Evolutionary conservation across 2,329 filamentous ascomycete genomes (phyloP).

Genomic region (Clonostachys sp.): DNA sequence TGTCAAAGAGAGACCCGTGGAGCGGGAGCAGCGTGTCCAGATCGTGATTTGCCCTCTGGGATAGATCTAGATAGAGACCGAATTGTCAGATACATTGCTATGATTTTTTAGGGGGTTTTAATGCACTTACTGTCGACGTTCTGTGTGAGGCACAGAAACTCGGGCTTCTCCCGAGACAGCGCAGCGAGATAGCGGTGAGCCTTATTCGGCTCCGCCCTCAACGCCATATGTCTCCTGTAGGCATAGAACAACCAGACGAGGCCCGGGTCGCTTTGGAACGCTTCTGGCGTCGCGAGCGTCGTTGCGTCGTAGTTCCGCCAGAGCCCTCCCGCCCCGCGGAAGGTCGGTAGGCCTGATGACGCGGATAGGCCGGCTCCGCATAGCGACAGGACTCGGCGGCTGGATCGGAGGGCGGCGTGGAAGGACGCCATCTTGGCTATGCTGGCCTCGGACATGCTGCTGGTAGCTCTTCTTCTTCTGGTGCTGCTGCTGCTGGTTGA

Average conservation of each 20-base stretch:
- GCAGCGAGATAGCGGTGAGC: constrained; percentile 78
- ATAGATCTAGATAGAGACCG: constrained; percentile 53
- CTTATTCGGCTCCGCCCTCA: constrained; percentile 69
- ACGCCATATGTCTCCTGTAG: constrained; percentile 75
- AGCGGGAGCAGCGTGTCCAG: constrained; percentile 63
- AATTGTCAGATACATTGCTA: not conserved
- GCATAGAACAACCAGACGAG: constrained; percentile 92
- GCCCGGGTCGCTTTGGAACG: constrained; percentile 68
- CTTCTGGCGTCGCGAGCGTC: constrained; percentile 70
- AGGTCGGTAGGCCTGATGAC: constrained; percentile 66
- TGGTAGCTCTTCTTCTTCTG: no score
- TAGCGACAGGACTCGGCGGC: constrained; percentile 50
- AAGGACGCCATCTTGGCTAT: constrained; percentile 31
- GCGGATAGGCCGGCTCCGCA: constrained; percentile 59
- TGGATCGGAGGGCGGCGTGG: constrained; percentile 36
- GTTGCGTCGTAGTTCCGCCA: constrained; percentile 79
- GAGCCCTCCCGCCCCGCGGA: constrained; percentile 77
- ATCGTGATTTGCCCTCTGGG: constrained; percentile 69
- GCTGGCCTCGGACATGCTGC: no score
- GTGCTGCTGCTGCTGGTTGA: no score
- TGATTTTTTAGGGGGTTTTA: no score
- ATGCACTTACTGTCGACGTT: constrained; percentile 71
- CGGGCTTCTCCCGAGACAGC: constrained; percentile 46
- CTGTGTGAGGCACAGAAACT: constrained; percentile 76
- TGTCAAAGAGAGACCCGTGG: constrained; percentile 77